These are phyloP conservation scores for Elsinoe ampelina DNA, from an alignment of 2,329 filamentous ascomycete species.

Conservation along the genomic window DNA sequence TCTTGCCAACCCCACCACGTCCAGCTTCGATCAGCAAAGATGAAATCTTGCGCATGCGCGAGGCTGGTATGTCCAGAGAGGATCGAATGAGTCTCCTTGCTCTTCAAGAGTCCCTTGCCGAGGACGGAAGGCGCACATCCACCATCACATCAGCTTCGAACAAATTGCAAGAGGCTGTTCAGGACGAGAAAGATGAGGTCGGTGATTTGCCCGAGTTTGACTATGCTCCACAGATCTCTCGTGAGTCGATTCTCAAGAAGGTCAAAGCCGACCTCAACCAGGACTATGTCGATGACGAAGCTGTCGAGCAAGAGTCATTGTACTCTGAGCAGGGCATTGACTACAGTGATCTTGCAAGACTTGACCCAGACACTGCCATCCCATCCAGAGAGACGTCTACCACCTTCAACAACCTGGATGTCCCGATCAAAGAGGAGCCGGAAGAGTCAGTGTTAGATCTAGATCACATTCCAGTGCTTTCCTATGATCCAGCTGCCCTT, in stretches of 20 bases:
- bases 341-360: constrained; percentile 42
- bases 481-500: constrained; percentile 14
- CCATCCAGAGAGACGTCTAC: constrained; percentile 68
- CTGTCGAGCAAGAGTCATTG: constrained; percentile 41
- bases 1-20: constrained; percentile 61
- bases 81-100: constrained; percentile 84
- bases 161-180: background rate
- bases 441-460: constrained; percentile 55
- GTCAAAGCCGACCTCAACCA: constrained; percentile 59
- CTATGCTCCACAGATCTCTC: constrained; percentile 66
- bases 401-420: constrained; percentile 51
- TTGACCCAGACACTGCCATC: constrained; percentile 84
- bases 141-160: constrained; percentile 20
- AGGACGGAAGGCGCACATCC: constrained; percentile 2
- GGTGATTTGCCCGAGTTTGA: constrained; percentile 27
- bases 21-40: constrained; percentile 61
- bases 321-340: constrained; percentile 45
- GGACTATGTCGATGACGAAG: constrained; percentile 29
- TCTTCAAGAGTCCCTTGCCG: constrained; percentile 15
- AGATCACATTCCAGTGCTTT: constrained; percentile 50
- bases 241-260: constrained; percentile 85
- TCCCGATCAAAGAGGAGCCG: constrained; percentile 57
- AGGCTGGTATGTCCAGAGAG: constrained; percentile 67
- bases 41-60: constrained; percentile 67
- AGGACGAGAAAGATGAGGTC: constrained; percentile 26